Evolutionary conservation across 2,329 filamentous ascomycete genomes (phyloP).

Genomic region (Apiospora malaysiana): DNA sequence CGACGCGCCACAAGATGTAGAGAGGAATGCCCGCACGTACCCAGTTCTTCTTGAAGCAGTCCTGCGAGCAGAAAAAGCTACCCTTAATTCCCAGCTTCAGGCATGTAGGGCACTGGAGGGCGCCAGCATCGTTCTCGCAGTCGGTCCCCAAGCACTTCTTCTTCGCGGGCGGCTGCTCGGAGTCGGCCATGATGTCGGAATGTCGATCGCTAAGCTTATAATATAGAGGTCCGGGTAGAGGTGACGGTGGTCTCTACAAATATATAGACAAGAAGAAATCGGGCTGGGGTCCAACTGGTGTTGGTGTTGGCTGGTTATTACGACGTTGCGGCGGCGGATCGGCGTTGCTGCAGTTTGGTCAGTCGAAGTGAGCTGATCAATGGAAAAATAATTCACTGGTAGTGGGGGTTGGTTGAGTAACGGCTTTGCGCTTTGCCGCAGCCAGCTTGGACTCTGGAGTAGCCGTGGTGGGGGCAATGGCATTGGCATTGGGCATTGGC

Average conservation of each 20-base stretch:
- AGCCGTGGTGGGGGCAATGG: too few relatives aligned
- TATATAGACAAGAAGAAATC: background rate
- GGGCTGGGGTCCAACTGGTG: background rate
- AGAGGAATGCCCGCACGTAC: slow-evolving; percentile 68
- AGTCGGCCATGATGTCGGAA: slow-evolving; percentile 46
- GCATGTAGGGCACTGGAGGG: slow-evolving; percentile 93
- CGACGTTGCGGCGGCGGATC: background rate
- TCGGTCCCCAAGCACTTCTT: slow-evolving; percentile 81
- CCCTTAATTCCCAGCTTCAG: slow-evolving; percentile 86
- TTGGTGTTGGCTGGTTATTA: background rate
- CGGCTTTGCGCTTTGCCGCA: background rate
- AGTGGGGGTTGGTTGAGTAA: slow-evolving; percentile 12
- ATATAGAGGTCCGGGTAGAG: background rate
- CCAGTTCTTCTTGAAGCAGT: slow-evolving; percentile 99
- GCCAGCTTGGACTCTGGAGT: too few relatives aligned
- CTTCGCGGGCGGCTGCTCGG: slow-evolving; percentile 56
- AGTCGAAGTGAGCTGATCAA: slow-evolving; percentile 16
- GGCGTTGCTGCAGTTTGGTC: background rate
- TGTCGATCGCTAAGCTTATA: background rate
- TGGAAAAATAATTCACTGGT: slow-evolving; percentile 12
- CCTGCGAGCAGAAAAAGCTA: slow-evolving; percentile 96
- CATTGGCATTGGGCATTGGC: too few relatives aligned
- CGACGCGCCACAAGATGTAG: background rate
- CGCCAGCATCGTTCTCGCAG: slow-evolving; percentile 85
- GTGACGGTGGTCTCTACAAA: background rate